Percentiles rank a stretch among this genome's conserved stretches.
phyloP scores from a whole-genome alignment of 208 protist genomes.

The Endotrypanum monterogeii region DNA sequence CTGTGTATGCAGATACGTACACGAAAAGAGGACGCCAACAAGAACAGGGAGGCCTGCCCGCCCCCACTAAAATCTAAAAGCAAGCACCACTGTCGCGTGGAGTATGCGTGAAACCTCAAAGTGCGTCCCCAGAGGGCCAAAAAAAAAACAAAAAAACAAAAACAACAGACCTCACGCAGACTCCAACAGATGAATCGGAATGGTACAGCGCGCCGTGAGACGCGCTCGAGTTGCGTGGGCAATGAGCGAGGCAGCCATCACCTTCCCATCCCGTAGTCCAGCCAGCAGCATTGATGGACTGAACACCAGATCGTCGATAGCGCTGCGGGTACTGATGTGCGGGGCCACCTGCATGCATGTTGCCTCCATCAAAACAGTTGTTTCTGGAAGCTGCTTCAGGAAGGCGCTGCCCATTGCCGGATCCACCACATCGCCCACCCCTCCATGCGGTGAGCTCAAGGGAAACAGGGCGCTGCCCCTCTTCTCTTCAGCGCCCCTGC shows the following conservation, averaged over 20 bases:
- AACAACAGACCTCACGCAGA: background rate
- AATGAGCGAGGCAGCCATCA: conserved; percentile 71
- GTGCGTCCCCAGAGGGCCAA: too few relatives aligned
- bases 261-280: conserved; percentile 72
- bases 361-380: conserved; percentile 37
- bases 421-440: conserved; percentile 6
- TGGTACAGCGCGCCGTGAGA: conserved; percentile 24
- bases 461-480: background rate
- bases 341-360: conserved; percentile 50
- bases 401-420: conserved; percentile 20
- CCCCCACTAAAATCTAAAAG: too few relatives aligned
- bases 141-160: too few relatives aligned
- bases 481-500: background rate
- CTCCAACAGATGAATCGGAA: conserved; percentile 17
- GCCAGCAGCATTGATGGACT: conserved; percentile 84
- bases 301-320: conserved; percentile 67
- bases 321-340: conserved; percentile 25
- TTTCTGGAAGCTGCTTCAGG: conserved; percentile 14
- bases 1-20: too few relatives aligned
- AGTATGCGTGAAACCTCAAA: too few relatives aligned
- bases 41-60: too few relatives aligned
- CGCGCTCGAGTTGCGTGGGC: conserved; percentile 37
- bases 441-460: conserved; percentile 4
- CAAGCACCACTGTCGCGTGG: too few relatives aligned
- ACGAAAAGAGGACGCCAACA: too few relatives aligned